Evolutionary conservation across 2,329 filamentous ascomycete species (phyloP), one percentile per base, ranked within the genome.

Genomic region (Albifimbria verrucaria): DNA sequence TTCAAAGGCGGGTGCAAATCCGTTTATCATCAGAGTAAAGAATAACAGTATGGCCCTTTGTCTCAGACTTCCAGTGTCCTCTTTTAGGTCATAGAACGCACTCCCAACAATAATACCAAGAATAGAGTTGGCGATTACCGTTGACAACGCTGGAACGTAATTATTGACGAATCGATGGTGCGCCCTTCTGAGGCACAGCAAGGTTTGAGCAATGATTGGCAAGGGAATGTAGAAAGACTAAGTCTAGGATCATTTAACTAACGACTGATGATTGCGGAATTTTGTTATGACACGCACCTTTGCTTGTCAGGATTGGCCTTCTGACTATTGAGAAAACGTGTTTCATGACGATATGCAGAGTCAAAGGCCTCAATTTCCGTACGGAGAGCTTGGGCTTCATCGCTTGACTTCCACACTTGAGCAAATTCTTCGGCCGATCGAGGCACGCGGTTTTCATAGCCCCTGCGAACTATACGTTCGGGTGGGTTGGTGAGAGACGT

Each of bases 401-500:
- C 3, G 25, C 46, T 48, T 2, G 18, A 17, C 12, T 36, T 10
- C 46, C 46, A 32, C 24, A 20, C 10, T 3, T 15, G 7, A 3
- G 46, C 46, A 25, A 48, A 32, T 7, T 48, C 46, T 32, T 3
- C 17, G 17, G 46, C 4, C 9, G 46, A 32, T 17, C 53, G 32
- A 7, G 86, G 86, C 0, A 82, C 79, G 11, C 74, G 79, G 2
- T 73, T 71, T 61, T 88, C 80, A 50, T 73, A 78, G 5, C 82
- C 83, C 6, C 74, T 68, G 26, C 81, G 77, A 61, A 86, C 83
- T n/a, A 79, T 73, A 41, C 87, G 77, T 59, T 88, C 86, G 3
- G 76, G 77, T 1, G 83, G 80, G 62, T 89, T 86, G 1, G 86
- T 89, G 43, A 87, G 77, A 1, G 81, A 83, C 2, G 87, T 90